phyloP scores from a whole-genome alignment of 225 moss, liverwort and hornwort genomes.

The Physcomitrellopsis africana region DNA sequence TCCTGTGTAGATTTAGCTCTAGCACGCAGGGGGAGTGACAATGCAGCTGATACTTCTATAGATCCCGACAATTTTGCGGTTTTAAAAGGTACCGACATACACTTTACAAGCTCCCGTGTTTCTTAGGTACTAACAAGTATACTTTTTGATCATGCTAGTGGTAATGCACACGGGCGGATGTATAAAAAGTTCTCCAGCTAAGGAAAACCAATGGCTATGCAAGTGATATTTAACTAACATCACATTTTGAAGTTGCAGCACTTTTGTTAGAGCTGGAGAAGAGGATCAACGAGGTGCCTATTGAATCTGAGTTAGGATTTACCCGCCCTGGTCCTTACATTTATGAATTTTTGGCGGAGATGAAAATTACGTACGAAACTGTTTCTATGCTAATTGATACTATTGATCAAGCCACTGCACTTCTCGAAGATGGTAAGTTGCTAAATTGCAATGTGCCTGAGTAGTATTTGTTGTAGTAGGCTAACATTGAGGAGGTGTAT shows the following conservation, averaged over 20 bases:
- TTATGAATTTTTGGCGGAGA: slow-evolving; percentile 88
- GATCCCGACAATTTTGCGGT: slow-evolving; percentile 98
- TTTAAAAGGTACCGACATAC: slow-evolving; percentile 69
- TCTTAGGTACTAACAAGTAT: not conserved
- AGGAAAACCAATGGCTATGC: not conserved
- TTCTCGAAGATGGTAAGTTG: slow-evolving; percentile 89
- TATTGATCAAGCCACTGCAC: slow-evolving; percentile 84
- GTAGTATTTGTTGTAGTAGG: slow-evolving; percentile 14
- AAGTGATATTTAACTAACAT: slow-evolving; percentile 24
- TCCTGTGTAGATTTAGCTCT: slow-evolving; percentile 87
- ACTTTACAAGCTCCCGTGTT: not conserved
- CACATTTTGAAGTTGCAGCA: slow-evolving; percentile 55
- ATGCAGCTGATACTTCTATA: slow-evolving; percentile 84
- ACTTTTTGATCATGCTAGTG: slow-evolving; percentile 6
- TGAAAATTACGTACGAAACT: slow-evolving; percentile 93
- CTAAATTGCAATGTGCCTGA: not conserved
- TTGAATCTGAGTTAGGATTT: slow-evolving; percentile 86
- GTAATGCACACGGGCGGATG: not conserved
- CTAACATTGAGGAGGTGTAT: not conserved
- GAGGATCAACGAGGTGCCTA: slow-evolving; percentile 79
- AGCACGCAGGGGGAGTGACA: slow-evolving; percentile 74
- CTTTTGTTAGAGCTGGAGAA: slow-evolving; percentile 94
- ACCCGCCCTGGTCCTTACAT: slow-evolving; percentile 91
- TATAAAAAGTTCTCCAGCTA: not conserved
- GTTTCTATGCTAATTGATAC: slow-evolving; percentile 93